A percentile compares a stretch with the other conserved stretches of the same genome.
phyloP scores from a whole-genome alignment of 2,329 filamentous ascomycete species.

The Colletotrichum agaves region DNA sequence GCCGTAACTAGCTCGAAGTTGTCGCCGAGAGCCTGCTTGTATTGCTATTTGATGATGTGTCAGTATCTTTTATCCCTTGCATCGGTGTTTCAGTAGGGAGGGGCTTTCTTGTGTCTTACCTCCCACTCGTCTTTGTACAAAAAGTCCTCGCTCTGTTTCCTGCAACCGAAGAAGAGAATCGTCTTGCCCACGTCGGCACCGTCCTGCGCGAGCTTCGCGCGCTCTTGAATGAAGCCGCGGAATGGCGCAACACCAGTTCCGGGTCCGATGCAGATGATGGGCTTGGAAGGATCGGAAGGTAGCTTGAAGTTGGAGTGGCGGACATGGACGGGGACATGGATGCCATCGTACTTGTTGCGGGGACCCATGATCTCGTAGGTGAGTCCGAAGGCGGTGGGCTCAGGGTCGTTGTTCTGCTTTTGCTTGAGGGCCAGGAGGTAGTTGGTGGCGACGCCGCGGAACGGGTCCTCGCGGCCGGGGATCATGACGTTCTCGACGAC shows the following conservation, averaged over 20 bases:
- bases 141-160: constrained; percentile 89
- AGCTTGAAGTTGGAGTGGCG: constrained; percentile 99
- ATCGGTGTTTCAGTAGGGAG: neutral
- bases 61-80: neutral
- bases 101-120: constrained; percentile 64
- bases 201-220: constrained; percentile 82
- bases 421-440: constrained; percentile 95
- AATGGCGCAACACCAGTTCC: constrained; percentile 98
- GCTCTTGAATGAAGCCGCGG: constrained; percentile 93
- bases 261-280: constrained; percentile 94
- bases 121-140: constrained; percentile 92
- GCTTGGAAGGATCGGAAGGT: constrained; percentile 92
- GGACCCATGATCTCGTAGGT: constrained; percentile 90
- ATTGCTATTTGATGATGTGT: constrained; percentile 67
- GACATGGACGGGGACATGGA: constrained; percentile 94
- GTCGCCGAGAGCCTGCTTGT: constrained; percentile 84
- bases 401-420: constrained; percentile 90
- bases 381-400: constrained; percentile 83
- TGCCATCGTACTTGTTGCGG: constrained; percentile 95
- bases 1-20: constrained; percentile 91
- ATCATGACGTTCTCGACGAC: constrained; percentile 88
- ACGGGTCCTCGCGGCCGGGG: constrained; percentile 78
- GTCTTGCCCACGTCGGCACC: constrained; percentile 88
- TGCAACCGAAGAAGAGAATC: constrained; percentile 94
- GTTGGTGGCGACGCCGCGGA: constrained; percentile 97